These are phyloP conservation scores for Neurospora terricola DNA, from an alignment of 495 filamentous ascomycete species.

Conservation along the genomic window DNA sequence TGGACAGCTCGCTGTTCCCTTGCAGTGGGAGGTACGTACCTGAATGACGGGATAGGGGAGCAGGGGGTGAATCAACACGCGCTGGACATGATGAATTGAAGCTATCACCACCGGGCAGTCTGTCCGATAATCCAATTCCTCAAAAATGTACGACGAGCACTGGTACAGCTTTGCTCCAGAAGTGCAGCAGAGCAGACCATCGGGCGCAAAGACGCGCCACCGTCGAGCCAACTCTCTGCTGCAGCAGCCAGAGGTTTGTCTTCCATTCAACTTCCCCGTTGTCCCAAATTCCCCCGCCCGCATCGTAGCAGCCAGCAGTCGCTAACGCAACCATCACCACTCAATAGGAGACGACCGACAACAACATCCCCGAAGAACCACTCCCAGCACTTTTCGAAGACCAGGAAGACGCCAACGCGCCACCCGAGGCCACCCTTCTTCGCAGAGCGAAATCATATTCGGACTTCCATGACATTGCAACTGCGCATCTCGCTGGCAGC, in stretches of 20 bases:
- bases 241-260: constrained; percentile 55
- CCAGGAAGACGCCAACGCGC: constrained; percentile 36
- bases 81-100: not conserved
- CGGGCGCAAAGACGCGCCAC: constrained; percentile 33
- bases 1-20: not conserved
- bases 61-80: not conserved
- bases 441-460: constrained; percentile 67
- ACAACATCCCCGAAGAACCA: constrained; percentile 26
- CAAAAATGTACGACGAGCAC: constrained; percentile 61
- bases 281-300: not conserved
- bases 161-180: constrained; percentile 56
- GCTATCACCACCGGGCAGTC: not conserved
- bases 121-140: not conserved
- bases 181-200: constrained; percentile 30
- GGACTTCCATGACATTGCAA: constrained; percentile 59
- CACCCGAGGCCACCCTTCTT: constrained; percentile 50
- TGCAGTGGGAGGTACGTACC: not conserved
- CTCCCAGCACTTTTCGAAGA: constrained; percentile 44
- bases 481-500: constrained; percentile 40
- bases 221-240: constrained; percentile 54
- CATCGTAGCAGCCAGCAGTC: not conserved
- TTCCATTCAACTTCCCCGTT: not conserved
- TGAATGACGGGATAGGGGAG: not conserved
- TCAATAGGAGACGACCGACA: constrained; percentile 26
- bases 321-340: constrained; percentile 11